Conservation (phyloP, 495 filamentous ascomycete species). For the Platismatia glauca region DNA sequence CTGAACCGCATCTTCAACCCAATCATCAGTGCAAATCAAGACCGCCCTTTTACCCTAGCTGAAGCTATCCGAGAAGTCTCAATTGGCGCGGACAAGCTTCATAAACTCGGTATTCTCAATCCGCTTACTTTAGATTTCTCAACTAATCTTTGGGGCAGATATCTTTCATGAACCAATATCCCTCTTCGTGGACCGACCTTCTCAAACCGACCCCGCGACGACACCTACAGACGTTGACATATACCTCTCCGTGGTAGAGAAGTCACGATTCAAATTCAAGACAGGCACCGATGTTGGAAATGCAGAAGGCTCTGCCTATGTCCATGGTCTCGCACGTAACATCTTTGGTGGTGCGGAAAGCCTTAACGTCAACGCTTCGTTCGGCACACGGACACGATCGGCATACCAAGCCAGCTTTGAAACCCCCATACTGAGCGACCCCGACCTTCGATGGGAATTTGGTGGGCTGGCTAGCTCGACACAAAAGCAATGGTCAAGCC, state of each 20-base stretch:
- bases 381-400: conserved; percentile 81
- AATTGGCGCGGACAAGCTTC: conserved; percentile 60
- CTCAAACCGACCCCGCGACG: conserved; percentile 46
- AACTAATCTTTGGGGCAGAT: conserved; percentile 37
- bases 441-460: conserved; percentile 63
- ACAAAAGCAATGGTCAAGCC: conserved; percentile 81
- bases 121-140: not conserved
- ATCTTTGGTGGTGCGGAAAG: conserved; percentile 90
- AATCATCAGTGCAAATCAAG: conserved; percentile 57
- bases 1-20: conserved; percentile 71
- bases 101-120: conserved; percentile 58
- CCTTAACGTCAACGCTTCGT: conserved; percentile 71
- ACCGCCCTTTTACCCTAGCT: conserved; percentile 60
- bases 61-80: conserved; percentile 66
- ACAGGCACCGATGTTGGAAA: conserved; percentile 91
- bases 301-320: conserved; percentile 83
- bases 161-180: conserved; percentile 80
- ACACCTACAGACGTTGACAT: conserved; percentile 68
- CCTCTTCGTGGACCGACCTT: conserved; percentile 66
- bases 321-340: conserved; percentile 75
- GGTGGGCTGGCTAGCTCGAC: conserved; percentile 73
- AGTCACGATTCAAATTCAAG: conserved; percentile 68
- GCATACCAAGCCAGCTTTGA: conserved; percentile 79
- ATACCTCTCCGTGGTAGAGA: conserved; percentile 66
- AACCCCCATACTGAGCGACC: conserved; percentile 71